Percentiles rank a stretch among this genome's conserved stretches.
These are phyloP conservation scores for Gossypium trilobum DNA, from an alignment of 441 rosid species.

Conservation along the genomic window DNA sequence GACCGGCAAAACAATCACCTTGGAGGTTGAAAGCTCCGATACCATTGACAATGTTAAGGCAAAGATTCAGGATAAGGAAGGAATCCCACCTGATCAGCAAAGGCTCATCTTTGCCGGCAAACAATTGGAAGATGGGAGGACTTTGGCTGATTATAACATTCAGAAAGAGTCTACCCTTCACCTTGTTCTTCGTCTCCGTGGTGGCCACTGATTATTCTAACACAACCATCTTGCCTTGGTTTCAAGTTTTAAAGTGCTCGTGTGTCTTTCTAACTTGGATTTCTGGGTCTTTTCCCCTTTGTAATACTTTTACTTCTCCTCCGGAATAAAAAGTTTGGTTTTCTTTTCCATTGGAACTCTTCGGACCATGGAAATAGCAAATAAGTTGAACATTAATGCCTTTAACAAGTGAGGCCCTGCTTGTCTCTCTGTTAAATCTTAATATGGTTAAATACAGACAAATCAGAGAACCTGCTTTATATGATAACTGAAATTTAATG, in stretches of 20 bases:
- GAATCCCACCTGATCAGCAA: slow-evolving; percentile 17
- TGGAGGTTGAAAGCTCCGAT: slow-evolving; percentile 27
- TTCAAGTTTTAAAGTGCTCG: not conserved
- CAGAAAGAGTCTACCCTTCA: slow-evolving; percentile 29
- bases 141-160: slow-evolving; percentile 27
- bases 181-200: slow-evolving; percentile 20
- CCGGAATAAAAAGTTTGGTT: not conserved
- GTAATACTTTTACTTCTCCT: not conserved
- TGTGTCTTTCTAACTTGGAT: not conserved
- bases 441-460: too few species aligned
- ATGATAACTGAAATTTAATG: too few species aligned
- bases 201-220: not conserved
- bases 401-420: not conserved
- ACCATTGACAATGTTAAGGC: slow-evolving; percentile 26
- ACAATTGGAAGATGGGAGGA: slow-evolving; percentile 23
- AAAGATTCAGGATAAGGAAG: slow-evolving; percentile 27
- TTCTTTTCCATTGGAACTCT: not conserved
- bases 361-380: not conserved
- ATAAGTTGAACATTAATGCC: not conserved
- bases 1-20: slow-evolving; percentile 25
- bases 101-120: slow-evolving; percentile 27
- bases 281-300: not conserved
- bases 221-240: too few species aligned
- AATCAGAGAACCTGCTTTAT: too few species aligned
- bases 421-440: not conserved